Conservation (phyloP, 192 early-diverging fungal species). For the Backusella circina region DNA sequence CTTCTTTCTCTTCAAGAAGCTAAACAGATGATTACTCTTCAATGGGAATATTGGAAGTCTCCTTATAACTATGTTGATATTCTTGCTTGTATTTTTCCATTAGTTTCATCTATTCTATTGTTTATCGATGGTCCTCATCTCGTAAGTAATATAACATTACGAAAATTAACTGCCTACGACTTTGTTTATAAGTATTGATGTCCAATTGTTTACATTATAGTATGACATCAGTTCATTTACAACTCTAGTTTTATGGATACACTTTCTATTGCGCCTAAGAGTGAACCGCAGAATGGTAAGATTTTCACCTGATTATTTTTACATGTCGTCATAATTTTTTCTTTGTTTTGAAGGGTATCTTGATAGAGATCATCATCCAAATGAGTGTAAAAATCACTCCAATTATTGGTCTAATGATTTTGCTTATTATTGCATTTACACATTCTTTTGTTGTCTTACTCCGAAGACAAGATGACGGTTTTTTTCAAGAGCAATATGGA, state of each 20-base stretch:
- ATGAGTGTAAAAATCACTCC: neutral
- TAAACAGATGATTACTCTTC: neutral
- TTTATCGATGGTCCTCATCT: neutral
- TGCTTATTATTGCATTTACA: neutral
- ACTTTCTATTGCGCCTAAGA: neutral
- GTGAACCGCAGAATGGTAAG: neutral
- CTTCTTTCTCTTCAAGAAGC: neutral
- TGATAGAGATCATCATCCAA: constrained; percentile 1
- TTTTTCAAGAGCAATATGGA: neutral
- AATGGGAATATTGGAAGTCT: neutral
- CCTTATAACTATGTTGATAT: constrained; percentile 2
- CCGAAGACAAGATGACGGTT: neutral
- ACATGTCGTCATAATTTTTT: neutral
- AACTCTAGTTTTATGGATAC: constrained; percentile 1
- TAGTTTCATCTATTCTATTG: neutral
- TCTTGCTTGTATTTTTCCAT: neutral
- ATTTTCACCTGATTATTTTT: no score
- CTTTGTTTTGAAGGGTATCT: neutral
- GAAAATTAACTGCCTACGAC: neutral
- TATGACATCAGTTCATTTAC: neutral
- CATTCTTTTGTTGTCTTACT: neutral
- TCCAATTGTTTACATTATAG: neutral
- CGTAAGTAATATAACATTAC: neutral
- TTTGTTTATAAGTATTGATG: neutral
- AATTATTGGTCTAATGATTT: neutral